These are phyloP conservation scores for Citrus unshiu DNA, from an alignment of 345 rosid genomes.

Conservation along the genomic window DNA sequence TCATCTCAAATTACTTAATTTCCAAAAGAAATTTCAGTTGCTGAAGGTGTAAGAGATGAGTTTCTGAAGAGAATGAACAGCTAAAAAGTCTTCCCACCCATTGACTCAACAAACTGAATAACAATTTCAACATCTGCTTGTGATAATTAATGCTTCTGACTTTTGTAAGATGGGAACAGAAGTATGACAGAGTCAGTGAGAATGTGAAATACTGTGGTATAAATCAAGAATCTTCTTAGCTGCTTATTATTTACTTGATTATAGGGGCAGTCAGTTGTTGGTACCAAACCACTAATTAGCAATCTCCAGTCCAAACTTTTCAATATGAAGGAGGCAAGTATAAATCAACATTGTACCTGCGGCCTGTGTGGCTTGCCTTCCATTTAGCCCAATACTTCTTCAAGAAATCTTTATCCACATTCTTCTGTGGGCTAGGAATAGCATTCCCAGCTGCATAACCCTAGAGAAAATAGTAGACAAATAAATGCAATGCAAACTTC, in stretches of 20 bases:
- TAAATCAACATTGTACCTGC: constrained; percentile 39
- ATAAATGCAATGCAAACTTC: not conserved
- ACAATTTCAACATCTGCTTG: not conserved
- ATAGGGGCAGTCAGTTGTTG: not conserved
- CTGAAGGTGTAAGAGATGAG: not conserved
- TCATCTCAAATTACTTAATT: not conserved
- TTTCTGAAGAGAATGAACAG: not conserved
- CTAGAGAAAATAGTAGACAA: constrained; percentile 33
- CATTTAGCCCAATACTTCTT: constrained; percentile 91
- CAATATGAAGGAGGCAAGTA: not conserved
- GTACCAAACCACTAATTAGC: not conserved
- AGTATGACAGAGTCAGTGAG: not conserved
- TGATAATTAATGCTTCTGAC: not conserved
- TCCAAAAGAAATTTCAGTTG: not conserved
- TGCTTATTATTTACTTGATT: not conserved
- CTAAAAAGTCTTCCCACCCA: not conserved
- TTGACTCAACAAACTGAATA: not conserved
- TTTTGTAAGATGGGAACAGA: not conserved
- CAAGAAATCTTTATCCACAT: constrained; percentile 76
- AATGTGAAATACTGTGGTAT: not conserved
- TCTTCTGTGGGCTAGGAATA: constrained; percentile 84
- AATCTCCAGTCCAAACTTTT: not conserved
- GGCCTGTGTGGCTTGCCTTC: constrained; percentile 82
- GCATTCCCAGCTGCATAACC: constrained; percentile 96
- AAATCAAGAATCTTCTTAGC: not conserved